A percentile compares a stretch with the other conserved stretches of the same genome.
These are phyloP conservation scores for Pyrus betulifolia DNA, from an alignment of 306 rosid genomes.

Conservation along the genomic window DNA sequence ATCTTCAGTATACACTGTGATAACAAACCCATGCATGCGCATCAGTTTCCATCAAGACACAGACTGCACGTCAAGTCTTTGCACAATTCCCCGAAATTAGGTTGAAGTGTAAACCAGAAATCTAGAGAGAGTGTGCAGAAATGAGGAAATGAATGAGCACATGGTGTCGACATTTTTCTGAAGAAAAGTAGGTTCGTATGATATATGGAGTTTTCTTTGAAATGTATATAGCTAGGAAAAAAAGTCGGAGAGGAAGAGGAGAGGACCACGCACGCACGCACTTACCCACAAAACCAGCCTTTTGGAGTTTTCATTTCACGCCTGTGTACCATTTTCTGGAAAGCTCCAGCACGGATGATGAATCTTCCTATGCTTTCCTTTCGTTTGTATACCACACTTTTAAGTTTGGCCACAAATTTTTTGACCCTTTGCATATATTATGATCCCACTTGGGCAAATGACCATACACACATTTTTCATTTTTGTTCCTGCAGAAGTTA, in stretches of 20 bases:
- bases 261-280: slow-evolving; percentile 11
- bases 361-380: background rate
- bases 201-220: background rate
- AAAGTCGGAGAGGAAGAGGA: background rate
- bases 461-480: background rate
- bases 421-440: background rate
- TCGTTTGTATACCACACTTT: background rate
- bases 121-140: background rate
- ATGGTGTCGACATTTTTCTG: slow-evolving; percentile 18
- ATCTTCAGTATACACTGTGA: too few relatives aligned
- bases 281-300: background rate
- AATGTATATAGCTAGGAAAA: background rate
- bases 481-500: too few relatives aligned
- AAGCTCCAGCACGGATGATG: background rate
- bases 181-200: background rate
- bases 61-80: background rate
- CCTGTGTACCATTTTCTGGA: background rate
- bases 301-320: background rate
- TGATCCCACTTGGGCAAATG: background rate
- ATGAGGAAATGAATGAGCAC: slow-evolving; percentile 1
- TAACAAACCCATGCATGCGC: background rate
- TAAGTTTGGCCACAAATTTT: background rate
- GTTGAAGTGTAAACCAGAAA: background rate
- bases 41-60: background rate
- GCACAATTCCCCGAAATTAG: background rate